Evolutionary conservation across 202 grass and related monocot species (phyloP).

Genomic region (Eragrostis tef): DNA sequence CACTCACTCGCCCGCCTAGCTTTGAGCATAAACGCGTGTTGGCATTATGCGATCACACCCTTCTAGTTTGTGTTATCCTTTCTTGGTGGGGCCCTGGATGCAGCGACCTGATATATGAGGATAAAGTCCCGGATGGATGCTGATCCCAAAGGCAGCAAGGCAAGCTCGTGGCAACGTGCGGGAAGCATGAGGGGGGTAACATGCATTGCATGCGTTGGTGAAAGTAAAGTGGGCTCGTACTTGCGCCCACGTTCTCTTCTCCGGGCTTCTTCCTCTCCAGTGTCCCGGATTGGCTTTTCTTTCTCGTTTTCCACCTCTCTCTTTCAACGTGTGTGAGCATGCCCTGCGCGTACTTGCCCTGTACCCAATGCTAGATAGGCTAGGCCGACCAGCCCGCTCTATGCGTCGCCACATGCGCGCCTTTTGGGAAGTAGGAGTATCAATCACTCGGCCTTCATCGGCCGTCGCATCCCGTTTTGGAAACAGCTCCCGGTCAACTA

Average conservation of each 20-base stretch:
- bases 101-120: not conserved
- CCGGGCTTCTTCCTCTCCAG: not conserved
- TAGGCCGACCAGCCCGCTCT: not conserved
- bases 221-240: conserved; percentile 5
- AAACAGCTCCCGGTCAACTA: conserved; percentile 13
- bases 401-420: not conserved
- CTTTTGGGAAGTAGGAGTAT: too few species aligned
- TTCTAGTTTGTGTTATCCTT: not conserved
- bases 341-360: too few species aligned
- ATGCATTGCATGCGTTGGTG: conserved; percentile 19
- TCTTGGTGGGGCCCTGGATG: not conserved
- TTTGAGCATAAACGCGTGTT: not conserved
- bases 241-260: conserved; percentile 43
- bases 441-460: not conserved
- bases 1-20: too few species aligned
- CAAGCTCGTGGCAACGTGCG: not conserved
- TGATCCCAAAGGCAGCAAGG: not conserved
- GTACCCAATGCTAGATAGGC: too few species aligned
- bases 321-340: not conserved
- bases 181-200: conserved; percentile 29
- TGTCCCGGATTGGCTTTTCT: not conserved
- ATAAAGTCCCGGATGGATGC: not conserved
- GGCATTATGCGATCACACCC: not conserved
- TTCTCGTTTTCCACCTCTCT: not conserved
- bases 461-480: conserved; percentile 37